Percentiles rank a stretch among this genome's conserved stretches.
Conservation (phyloP, 768 basidiomycete species). For the Pulveroboletus frians region DNA sequence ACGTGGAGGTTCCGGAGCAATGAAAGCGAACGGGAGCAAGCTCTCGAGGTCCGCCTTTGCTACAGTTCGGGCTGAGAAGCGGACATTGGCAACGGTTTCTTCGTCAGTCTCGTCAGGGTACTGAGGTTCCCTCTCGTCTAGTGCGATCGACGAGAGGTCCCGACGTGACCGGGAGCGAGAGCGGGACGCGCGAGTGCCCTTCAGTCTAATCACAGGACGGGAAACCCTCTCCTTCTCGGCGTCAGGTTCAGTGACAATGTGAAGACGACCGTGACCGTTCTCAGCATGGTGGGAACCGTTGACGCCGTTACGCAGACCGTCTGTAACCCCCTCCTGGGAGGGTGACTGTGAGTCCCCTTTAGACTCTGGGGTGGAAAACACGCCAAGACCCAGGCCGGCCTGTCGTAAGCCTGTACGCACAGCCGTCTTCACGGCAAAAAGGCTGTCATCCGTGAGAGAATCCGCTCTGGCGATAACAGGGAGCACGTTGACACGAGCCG, state of each 20-base stretch:
- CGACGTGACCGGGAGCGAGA: conserved; percentile 74
- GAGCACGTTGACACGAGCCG: conserved; percentile 71
- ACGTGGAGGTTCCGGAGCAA: conserved; percentile 60
- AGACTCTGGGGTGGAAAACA: conserved; percentile 51
- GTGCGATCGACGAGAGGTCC: conserved; percentile 55
- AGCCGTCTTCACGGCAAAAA: conserved; percentile 64
- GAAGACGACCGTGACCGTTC: conserved; percentile 19
- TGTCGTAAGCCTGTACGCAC: conserved; percentile 63
- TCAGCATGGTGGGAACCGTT: conserved; percentile 28
- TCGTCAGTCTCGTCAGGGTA: conserved; percentile 53
- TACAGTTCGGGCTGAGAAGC: conserved; percentile 69
- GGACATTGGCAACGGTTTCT: conserved; percentile 70
- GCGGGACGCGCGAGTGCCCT: conserved; percentile 41
- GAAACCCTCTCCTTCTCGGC: conserved; percentile 52
- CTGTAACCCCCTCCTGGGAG: conserved; percentile 12
- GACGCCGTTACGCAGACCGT: conserved; percentile 25
- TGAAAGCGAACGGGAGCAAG: conserved; percentile 73
- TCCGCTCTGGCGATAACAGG: conserved; percentile 79
- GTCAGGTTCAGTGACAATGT: conserved; percentile 35
- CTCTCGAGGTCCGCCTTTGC: conserved; percentile 53
- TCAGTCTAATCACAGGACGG: conserved; percentile 73
- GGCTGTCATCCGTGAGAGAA: conserved; percentile 75
- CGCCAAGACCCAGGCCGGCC: conserved; percentile 70
- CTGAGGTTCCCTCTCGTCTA: conserved; percentile 53
- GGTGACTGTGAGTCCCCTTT: conserved; percentile 15